These are phyloP conservation scores for Alternaria gansuensis DNA, from an alignment of 2,329 filamentous ascomycete species.

Conservation along the genomic window DNA sequence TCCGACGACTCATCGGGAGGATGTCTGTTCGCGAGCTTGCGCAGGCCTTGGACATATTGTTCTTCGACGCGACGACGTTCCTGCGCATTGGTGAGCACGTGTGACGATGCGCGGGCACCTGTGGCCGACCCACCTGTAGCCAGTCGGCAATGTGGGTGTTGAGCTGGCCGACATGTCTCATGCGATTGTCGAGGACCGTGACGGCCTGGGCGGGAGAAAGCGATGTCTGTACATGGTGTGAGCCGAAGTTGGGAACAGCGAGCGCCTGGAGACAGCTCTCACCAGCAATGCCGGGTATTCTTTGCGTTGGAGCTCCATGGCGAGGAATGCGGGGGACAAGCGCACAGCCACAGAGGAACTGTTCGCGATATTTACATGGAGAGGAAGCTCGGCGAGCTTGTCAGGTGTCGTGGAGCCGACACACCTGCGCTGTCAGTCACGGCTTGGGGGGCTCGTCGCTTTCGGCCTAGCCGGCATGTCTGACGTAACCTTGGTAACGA, in stretches of 20 bases:
- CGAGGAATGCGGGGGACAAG: slow-evolving; percentile 28
- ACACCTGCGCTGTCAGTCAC: slow-evolving; percentile 44
- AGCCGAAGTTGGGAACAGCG: slow-evolving; percentile 35
- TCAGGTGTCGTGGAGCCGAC: slow-evolving; percentile 45
- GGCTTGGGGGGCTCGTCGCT: slow-evolving; percentile 37
- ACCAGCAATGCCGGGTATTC: slow-evolving; percentile 97
- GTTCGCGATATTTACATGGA: slow-evolving; percentile 43
- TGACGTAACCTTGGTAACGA: slow-evolving; percentile 32
- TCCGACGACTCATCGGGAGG: slow-evolving; percentile 79
- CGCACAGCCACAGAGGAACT: slow-evolving; percentile 40
- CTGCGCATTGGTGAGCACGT: slow-evolving; percentile 60
- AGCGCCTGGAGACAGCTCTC: slow-evolving; percentile 43
- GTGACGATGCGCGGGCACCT: slow-evolving; percentile 12
- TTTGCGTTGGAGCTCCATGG: slow-evolving; percentile 75
- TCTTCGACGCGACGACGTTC: slow-evolving; percentile 94
- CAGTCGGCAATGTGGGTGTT: slow-evolving; percentile 95
- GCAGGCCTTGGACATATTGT: slow-evolving; percentile 81
- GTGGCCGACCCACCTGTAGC: slow-evolving; percentile 76
- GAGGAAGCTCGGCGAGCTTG: slow-evolving; percentile 36
- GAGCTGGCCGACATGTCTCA: slow-evolving; percentile 84
- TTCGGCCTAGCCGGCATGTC: slow-evolving; percentile 33
- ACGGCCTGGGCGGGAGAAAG: slow-evolving; percentile 85
- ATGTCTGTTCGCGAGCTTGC: slow-evolving; percentile 78
- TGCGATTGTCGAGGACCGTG: slow-evolving; percentile 81
- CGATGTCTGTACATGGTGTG: slow-evolving; percentile 67